Evolutionary conservation across 177 flowering plant species (phyloP), one percentile per base, ranked within the genome.

Genomic region (Vitis hybrid): DNA sequence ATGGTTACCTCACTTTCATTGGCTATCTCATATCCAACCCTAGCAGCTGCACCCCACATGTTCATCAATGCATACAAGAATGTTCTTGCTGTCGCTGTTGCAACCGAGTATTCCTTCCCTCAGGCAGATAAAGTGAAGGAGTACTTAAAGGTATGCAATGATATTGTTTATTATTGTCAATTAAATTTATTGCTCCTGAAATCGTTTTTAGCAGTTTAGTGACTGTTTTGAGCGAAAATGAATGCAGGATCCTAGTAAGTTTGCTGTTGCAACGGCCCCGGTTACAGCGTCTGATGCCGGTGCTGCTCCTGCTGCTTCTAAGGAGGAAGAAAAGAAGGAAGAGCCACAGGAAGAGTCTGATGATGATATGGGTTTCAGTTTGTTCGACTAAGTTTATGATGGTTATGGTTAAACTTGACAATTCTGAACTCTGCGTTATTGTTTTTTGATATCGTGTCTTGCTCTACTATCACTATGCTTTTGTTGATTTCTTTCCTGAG

Each of bases 11-110:
- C 93, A 1, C 70, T 89, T 39, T 74, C 94, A 14, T 73, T 89
- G 55, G 89, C 91, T 20, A 66, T 86, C 58, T 81, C 86, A 3
- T 89, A 84, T 72, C 91, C 94, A 8, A 83, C 89, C 26, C 64
- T 89, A 39, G 90, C 91, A 31, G 89, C 90, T 64, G 94, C 92
- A 1, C 88, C 94, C 1, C 92, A 88, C 78, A 86, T 90, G 90
- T 83, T 90, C 69, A 72, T 84, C 71, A 88, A 84, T 67, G 90
- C 82, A 4, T 90, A 86, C 86, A 90, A 88, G 86, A 90, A 90
- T 76, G 82, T 81, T 1, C 72, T 90, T 53, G 76, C 92, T 16
- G 63, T 90, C 65, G 90, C 92, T 8, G 56, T 90, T 55, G 88
- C 72, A 14, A 83, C 92, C 2, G 88, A 88, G n/a, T 90, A 86